These are phyloP conservation scores for Ceratocystis papillata DNA, from an alignment of 2,329 filamentous ascomycete genomes.

Conservation along the genomic window DNA sequence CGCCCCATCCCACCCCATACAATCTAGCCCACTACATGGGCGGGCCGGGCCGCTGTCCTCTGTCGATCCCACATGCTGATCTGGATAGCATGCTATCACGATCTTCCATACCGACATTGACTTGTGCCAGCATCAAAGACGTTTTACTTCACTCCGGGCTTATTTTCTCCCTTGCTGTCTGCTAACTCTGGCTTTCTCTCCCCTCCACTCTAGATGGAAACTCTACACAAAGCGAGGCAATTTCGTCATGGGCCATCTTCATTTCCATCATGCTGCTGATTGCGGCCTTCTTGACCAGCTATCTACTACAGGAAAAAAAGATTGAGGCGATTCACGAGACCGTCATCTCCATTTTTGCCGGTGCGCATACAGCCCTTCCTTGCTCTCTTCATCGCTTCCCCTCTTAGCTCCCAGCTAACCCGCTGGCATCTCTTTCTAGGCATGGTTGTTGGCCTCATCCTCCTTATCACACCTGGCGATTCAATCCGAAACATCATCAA, in stretches of 20 bases:
- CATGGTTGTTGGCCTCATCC: constrained; percentile 86
- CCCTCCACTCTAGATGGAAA: constrained; percentile 47
- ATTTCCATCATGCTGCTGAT: constrained; percentile 93
- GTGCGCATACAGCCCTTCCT: constrained; percentile 37
- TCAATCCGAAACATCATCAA: constrained; percentile 83
- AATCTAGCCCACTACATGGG: not conserved
- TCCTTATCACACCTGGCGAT: constrained; percentile 69
- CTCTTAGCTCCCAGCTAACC: not conserved
- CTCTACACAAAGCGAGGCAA: constrained; percentile 83
- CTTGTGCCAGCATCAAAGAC: not conserved
- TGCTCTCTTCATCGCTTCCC: not conserved
- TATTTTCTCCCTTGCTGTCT: not conserved
- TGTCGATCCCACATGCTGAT: not conserved
- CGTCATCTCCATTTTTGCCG: constrained; percentile 94
- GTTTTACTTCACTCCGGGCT: not conserved
- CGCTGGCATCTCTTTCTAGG: constrained; percentile 40
- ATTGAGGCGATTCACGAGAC: constrained; percentile 97
- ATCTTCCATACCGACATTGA: not conserved
- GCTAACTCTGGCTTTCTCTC: constrained; percentile 1
- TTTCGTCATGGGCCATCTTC: constrained; percentile 93
- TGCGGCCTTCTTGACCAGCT: constrained; percentile 89
- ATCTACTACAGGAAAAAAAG: constrained; percentile 90
- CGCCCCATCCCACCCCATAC: constrained; percentile 18
- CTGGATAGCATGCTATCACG: not conserved
- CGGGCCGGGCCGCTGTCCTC: not conserved